These are phyloP conservation scores for Hymenotorrendiella dingleyae DNA, from an alignment of 2,329 filamentous ascomycete genomes.

Conservation along the genomic window DNA sequence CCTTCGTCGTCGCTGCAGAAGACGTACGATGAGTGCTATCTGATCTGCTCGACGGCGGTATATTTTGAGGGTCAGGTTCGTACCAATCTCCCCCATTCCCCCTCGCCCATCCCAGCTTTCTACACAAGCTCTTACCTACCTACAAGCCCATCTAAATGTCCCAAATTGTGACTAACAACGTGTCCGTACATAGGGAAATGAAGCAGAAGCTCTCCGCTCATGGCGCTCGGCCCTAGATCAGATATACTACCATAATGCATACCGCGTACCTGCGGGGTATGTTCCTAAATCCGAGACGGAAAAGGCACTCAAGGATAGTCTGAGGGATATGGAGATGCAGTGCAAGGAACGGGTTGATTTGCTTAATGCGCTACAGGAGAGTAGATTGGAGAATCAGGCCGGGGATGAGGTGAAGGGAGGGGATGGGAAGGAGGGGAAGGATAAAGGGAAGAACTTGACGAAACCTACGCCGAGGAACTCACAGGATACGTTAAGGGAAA, in stretches of 20 bases:
- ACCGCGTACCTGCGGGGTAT: slow-evolving; percentile 63
- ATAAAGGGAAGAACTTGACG: slow-evolving; percentile 27
- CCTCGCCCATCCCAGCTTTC: neutral
- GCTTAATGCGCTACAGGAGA: slow-evolving; percentile 70
- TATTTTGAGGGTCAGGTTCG: slow-evolving; percentile 90
- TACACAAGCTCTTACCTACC: neutral
- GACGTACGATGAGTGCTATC: slow-evolving; percentile 94
- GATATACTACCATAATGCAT: slow-evolving; percentile 80
- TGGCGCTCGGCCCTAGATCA: slow-evolving; percentile 86
- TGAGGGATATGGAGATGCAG: slow-evolving; percentile 79
- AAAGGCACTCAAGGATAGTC: slow-evolving; percentile 71
- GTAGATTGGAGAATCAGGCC: slow-evolving; percentile 41
- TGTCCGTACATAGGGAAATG: slow-evolving; percentile 62
- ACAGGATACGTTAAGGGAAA: slow-evolving; percentile 24
- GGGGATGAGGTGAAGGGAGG: too few relatives aligned
- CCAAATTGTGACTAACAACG: too few relatives aligned
- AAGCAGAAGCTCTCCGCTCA: slow-evolving; percentile 81
- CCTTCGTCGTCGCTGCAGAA: slow-evolving; percentile 77
- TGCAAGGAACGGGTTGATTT: slow-evolving; percentile 91
- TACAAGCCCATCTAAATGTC: too few relatives aligned
- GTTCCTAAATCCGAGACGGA: slow-evolving; percentile 75
- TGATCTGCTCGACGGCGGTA: slow-evolving; percentile 90
- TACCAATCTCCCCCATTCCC: slow-evolving; percentile 1
- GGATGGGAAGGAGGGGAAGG: slow-evolving; percentile 14
- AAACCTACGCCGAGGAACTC: slow-evolving; percentile 30